Conservation (phyloP, 805 yeast species). For the Lipomyces chichibuensis region DNA sequence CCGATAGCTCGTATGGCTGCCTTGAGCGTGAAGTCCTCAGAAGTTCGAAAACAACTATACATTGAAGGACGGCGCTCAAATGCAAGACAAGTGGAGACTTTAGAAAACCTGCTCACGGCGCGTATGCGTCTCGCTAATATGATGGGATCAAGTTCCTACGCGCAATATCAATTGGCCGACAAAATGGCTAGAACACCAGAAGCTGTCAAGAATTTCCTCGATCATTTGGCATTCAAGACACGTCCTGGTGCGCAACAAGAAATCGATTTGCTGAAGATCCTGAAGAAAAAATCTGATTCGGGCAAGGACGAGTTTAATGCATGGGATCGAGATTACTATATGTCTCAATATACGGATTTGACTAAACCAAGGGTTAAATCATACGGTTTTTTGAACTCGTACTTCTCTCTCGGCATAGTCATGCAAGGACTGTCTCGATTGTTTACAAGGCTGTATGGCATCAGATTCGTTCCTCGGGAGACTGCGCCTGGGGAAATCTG, state of each 20-base stretch:
- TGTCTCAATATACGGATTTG: slow-evolving; percentile 43
- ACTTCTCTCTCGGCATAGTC: slow-evolving; percentile 83
- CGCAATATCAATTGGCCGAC: slow-evolving; percentile 80
- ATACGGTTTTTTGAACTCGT: slow-evolving; percentile 57
- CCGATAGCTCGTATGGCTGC: slow-evolving; percentile 67
- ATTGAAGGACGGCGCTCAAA: slow-evolving; percentile 68
- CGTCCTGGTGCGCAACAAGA: slow-evolving; percentile 63
- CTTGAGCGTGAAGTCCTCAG: slow-evolving; percentile 57
- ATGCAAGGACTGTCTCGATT: slow-evolving; percentile 78
- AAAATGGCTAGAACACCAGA: slow-evolving; percentile 87
- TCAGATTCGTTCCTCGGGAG: slow-evolving; percentile 68
- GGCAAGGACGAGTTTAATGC: slow-evolving; percentile 56
- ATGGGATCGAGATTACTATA: slow-evolving; percentile 86
- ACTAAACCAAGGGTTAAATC: slow-evolving; percentile 47
- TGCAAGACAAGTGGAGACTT: slow-evolving; percentile 59
- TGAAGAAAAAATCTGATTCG: slow-evolving; percentile 44
- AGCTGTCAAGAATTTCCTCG: slow-evolving; percentile 71
- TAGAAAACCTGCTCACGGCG: slow-evolving; percentile 62
- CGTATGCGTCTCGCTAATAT: slow-evolving; percentile 73
- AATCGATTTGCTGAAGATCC: slow-evolving; percentile 52
- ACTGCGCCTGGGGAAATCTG: slow-evolving; percentile 78
- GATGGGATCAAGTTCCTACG: slow-evolving; percentile 69
- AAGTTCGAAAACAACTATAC: slow-evolving; percentile 73
- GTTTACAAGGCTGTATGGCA: slow-evolving; percentile 73
- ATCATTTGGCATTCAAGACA: slow-evolving; percentile 57